Base-by-base conservation (phyloP, 768 basidiomycete genomes). In the Suillus occidentalis region DNA sequence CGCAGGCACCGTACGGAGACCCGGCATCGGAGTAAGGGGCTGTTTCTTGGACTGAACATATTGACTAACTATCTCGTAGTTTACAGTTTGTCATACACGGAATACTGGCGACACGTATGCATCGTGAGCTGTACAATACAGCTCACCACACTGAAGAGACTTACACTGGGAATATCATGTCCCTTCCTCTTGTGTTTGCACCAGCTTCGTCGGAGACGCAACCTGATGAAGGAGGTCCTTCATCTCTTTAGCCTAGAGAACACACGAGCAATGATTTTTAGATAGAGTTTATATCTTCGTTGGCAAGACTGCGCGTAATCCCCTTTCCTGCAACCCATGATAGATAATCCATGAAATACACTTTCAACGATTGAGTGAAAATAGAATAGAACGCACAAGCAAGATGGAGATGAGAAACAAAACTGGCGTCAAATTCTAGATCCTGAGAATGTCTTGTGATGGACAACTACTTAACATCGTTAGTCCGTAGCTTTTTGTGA, bases 231-330 rank as follows among this genome's bases (percentile, higher is more conserved):
- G 6, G 9, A 20, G 12, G 16, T 14, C 16, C 14, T 10, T 39
- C 37, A 25, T 8, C 2, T 56, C 80, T 77, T 43, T 0, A 75
- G 75, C 61, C 72, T 81, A 9, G 20, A 58, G 20, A 49, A 81
- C 6, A 79, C 72, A 40, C 79, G 81, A 65, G 77, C 75, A 20
- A 16, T 69, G 0, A 61, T 81, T 16, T 78, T 68, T 28, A 25
- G 45, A 10, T 81, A 20, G 18, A 31, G 20, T 18, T 53, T 0
- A 9, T 10, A 31, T 55, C 3, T 36, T 36, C 53, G 1, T 31
- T 52, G 28, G 16, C 18, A 5, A 16, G 28, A 9, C 14, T 18
- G 25, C 16, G 5, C 9, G 28, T 9, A 8, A 50, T 28, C 4
- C 10, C 28, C 28, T 53, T 50, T 50, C 6, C 50, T 28, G 28